These are phyloP conservation scores for Didymella segeticola DNA, from an alignment of 2,329 filamentous ascomycete genomes.

Conservation along the genomic window DNA sequence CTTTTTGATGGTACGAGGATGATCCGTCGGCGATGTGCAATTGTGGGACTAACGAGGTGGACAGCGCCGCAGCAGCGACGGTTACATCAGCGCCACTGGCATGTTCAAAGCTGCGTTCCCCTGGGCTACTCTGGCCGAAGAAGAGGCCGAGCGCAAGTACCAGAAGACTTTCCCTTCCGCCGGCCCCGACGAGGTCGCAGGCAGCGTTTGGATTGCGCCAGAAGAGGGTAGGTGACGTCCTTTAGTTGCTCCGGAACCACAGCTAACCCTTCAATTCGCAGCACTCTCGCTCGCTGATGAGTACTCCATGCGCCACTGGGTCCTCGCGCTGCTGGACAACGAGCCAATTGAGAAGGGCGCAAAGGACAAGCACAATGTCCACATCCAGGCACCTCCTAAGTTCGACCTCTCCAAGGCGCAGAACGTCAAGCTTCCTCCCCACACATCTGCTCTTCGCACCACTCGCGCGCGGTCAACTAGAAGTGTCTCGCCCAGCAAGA, in stretches of 20 bases:
- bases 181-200: constrained; percentile 89
- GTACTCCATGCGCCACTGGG: constrained; percentile 86
- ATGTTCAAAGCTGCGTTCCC: constrained; percentile 94
- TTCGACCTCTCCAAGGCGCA: constrained; percentile 65
- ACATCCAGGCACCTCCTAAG: constrained; percentile 80
- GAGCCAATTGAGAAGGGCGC: constrained; percentile 73
- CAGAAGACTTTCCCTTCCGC: constrained; percentile 84
- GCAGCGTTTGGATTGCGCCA: constrained; percentile 95
- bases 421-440: constrained; percentile 40
- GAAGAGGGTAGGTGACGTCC: constrained; percentile 62
- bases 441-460: constrained; percentile 41
- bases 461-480: constrained; percentile 62
- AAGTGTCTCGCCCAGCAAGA: constrained; percentile 64
- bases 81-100: constrained; percentile 83
- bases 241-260: not conserved
- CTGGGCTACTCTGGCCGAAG: constrained; percentile 74
- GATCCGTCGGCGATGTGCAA: constrained; percentile 19
- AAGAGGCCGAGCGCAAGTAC: constrained; percentile 78
- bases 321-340: constrained; percentile 90
- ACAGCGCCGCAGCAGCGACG: constrained; percentile 80
- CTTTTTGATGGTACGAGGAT: constrained; percentile 79
- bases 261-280: constrained; percentile 51
- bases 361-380: constrained; percentile 71
- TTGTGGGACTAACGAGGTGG: constrained; percentile 34
- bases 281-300: constrained; percentile 85